A percentile compares a stretch with the other conserved stretches of the same genome.
phyloP scores from a whole-genome alignment of 805 yeast genomes.

The Saccharomycopsis microspora region DNA sequence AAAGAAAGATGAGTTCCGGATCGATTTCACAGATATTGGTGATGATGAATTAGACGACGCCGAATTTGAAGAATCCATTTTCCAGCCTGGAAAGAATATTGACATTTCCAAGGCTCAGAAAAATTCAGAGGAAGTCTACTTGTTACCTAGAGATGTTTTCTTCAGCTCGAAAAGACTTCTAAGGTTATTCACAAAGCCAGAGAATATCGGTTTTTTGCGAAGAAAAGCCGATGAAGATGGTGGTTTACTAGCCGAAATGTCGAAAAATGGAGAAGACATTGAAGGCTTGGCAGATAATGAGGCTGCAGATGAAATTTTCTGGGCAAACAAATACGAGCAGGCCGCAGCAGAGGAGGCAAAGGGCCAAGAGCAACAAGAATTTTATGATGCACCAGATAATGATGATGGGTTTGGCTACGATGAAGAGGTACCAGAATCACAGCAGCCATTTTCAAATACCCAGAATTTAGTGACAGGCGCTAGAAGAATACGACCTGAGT shows the following conservation, averaged over 20 bases:
- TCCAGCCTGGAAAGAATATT: constrained; percentile 28
- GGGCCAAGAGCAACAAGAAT: constrained; percentile 20
- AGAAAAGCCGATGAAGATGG: not conserved
- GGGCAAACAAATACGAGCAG: constrained; percentile 54
- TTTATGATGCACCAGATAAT: constrained; percentile 25
- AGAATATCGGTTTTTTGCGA: constrained; percentile 16
- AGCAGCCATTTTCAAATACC: constrained; percentile 1
- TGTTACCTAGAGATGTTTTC: constrained; percentile 63
- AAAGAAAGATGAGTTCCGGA: constrained; percentile 26
- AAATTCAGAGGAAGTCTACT: constrained; percentile 30
- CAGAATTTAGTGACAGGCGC: constrained; percentile 22
- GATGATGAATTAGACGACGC: constrained; percentile 19
- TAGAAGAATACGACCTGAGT: constrained; percentile 26
- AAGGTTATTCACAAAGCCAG: constrained; percentile 59
- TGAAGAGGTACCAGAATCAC: constrained; percentile 15
- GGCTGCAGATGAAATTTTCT: constrained; percentile 54
- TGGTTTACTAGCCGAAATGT: constrained; percentile 1
- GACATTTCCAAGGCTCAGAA: constrained; percentile 32
- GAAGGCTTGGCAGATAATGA: constrained; percentile 22
- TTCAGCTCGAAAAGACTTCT: constrained; percentile 62
- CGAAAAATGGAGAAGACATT: constrained; percentile 1
- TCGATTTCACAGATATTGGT: constrained; percentile 30
- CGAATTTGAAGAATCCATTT: constrained; percentile 29
- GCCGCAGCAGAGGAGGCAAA: constrained; percentile 23
- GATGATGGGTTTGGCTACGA: not conserved